Base-by-base conservation (phyloP, 805 yeast species). In the Wickerhamiella cacticola region DNA sequence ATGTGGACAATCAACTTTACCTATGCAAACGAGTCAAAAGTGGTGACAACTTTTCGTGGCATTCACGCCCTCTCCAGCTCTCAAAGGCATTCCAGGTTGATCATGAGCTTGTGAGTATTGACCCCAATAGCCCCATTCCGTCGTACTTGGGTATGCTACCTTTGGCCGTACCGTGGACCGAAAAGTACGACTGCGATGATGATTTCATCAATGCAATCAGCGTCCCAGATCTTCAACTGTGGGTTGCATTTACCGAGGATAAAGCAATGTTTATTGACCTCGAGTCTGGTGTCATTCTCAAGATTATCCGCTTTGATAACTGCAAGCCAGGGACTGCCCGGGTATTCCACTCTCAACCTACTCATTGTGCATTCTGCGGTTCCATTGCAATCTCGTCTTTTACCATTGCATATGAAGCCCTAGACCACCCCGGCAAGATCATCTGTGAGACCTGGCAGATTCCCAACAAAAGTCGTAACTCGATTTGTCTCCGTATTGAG, bases 321-420 rank as follows among this genome's bases (percentile, higher is more conserved):
- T 79, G 77, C 65, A 76, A 76, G 54, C 73, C 75, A 2, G 73
- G 73, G 1, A 60, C 81, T 0, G 72, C 86, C 52, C 68, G 71
- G 49, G 92, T 82, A 1, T 76, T 84, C 53, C 94, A 86, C 59
- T 80, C 82, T 38, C 86, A 80, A 55, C 94, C 94, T 5, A 78
- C 86, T 0, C 95, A 86, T 65, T 86, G 96, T 64, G 73, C 82
- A 41, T 86, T 86, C 63, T 86, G 96, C 68, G 96, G 96, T 2
- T 81, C 94, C 66, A 86, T 83, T 0, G 80, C 94, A 0, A 73
- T 86, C 35, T 72, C 77, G 19, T 73, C 88, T 2, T 71, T 86
- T 46, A 79, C 89, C 1, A 68, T 85, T 18, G 79, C 80, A 1
- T 86, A 86, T 62, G 78, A 80, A 19, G 82, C 79, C 52, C 59